Conservation (phyloP, 129 eudicot genomes). For the Chrysanthemum makinoi region DNA sequence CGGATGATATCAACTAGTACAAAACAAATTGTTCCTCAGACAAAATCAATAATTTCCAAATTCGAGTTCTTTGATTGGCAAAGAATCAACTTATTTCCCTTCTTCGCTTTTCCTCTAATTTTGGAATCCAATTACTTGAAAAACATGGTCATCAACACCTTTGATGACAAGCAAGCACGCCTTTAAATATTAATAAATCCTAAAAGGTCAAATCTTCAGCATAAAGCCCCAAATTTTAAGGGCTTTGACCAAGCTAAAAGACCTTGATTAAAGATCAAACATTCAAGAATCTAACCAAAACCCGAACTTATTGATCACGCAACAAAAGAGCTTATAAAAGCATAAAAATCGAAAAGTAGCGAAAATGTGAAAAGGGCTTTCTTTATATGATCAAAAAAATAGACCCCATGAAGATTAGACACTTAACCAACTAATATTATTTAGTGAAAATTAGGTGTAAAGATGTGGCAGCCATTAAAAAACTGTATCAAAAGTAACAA, state of each 20-base stretch:
- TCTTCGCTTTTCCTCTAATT: slow-evolving; percentile 25
- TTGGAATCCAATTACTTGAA: slow-evolving; percentile 23
- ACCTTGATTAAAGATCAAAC: slow-evolving; percentile 19
- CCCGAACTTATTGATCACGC: slow-evolving; percentile 15
- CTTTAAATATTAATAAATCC: slow-evolving; percentile 9
- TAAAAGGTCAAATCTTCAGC: slow-evolving; percentile 29
- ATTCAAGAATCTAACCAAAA: slow-evolving; percentile 24
- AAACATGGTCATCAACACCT: slow-evolving; percentile 20
- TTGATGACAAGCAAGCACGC: slow-evolving; percentile 30
- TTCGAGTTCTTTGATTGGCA: slow-evolving; percentile 12
- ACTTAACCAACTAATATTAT: slow-evolving; percentile 24
- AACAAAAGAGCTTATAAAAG: slow-evolving; percentile 15
- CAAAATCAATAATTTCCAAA: slow-evolving; percentile 13
- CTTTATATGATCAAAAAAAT: slow-evolving; percentile 23
- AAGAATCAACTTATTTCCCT: slow-evolving; percentile 15
- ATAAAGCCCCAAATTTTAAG: slow-evolving; percentile 15
- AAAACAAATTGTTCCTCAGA: slow-evolving; percentile 21
- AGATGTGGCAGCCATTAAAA: slow-evolving; percentile 31
- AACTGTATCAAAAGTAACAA: slow-evolving; percentile 24
- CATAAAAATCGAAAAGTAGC: not conserved
- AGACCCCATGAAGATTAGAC: slow-evolving; percentile 28
- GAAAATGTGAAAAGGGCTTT: slow-evolving; percentile 11
- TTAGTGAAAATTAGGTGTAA: slow-evolving; percentile 27
- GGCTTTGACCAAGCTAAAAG: slow-evolving; percentile 23
- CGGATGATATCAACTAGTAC: slow-evolving; percentile 22